These are phyloP conservation scores for Cutaneotrichosporon cyanovorans DNA, from an alignment of 1,284 basidiomycete genomes.

Conservation along the genomic window DNA sequence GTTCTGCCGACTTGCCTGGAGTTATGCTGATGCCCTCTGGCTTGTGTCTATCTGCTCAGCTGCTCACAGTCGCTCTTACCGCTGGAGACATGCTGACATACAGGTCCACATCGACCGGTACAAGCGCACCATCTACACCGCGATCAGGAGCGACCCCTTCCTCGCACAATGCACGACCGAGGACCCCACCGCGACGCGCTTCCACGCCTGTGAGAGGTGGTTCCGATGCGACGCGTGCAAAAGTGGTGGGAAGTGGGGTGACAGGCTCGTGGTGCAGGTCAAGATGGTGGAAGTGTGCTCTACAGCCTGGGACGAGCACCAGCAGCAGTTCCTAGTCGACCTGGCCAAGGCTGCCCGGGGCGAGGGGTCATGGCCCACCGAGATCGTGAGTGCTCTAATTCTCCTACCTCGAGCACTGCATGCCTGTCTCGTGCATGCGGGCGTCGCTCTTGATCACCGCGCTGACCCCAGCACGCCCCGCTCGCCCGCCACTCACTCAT, in stretches of 20 bases:
- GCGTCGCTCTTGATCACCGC: neutral
- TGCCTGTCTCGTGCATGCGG: neutral
- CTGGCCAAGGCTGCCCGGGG: slow-evolving; percentile 25
- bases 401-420: no score
- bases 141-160: slow-evolving; percentile 54
- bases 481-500: slow-evolving; percentile 76
- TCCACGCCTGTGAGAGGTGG: slow-evolving; percentile 84
- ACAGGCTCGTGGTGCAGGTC: slow-evolving; percentile 29
- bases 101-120: slow-evolving; percentile 86
- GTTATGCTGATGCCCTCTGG: no score
- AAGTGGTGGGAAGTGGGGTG: slow-evolving; percentile 10
- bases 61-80: no score
- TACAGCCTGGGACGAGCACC: slow-evolving; percentile 41
- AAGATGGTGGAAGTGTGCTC: slow-evolving; percentile 51
- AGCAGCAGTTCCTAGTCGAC: slow-evolving; percentile 15
- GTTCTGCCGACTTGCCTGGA: no score
- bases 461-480: slow-evolving; percentile 59
- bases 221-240: slow-evolving; percentile 55
- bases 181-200: slow-evolving; percentile 59
- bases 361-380: slow-evolving; percentile 30
- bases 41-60: no score
- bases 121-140: slow-evolving; percentile 62
- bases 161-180: slow-evolving; percentile 59
- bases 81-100: no score
- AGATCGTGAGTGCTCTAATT: slow-evolving; percentile 34